Base-by-base conservation (phyloP, 1,284 basidiomycete species). In the Apiotrichum montevideense region DNA sequence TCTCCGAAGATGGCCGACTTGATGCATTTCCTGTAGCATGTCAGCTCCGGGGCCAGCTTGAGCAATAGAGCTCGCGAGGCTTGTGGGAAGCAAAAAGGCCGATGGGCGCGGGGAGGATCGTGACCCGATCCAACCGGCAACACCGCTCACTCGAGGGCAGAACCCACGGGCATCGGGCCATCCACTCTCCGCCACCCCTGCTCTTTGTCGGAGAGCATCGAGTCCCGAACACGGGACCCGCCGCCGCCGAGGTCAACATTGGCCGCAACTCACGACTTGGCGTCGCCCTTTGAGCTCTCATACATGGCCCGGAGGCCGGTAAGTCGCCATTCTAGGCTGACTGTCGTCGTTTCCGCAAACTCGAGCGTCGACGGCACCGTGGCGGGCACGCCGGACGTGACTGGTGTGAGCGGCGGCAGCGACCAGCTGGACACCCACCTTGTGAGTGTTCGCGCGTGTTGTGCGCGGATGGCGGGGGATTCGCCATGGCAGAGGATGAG, bases 321-420 rank as follows among this genome's bases (percentile, higher is more conserved):
- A 37, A 90, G 75, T 1, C 82, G 84, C 88, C 88, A 90, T 73
- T 90, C 87, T 55, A 90, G 85, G 9, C 81, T 82, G 55, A 85
- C 80, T 0, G 84, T 80, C 1, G 80, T 81, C 51, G 80, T 83
- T 75, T 90, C 87, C 60, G 68, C 62, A 51, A 75, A 77, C 51
- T 76, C 72, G 39, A 70, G 69, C 2, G 56, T 46, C 1, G 56
- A 32, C 13, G 48, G 35, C 6, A 42, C 34, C 15, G 47, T 2
- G 6, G 35, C 11, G 7, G 48, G 43, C 6, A n/a, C 42, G 13
- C 40, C 40, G 0, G 54, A 34, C 21, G 37, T 41, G 21, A 51
- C 50, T 51, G 50, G 11, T 9, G 46, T 37, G 3, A n/a, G 45
- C 11, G 9, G 8, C 5, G n/a, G 9, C 6, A 14, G 32, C 9